phyloP scores from a whole-genome alignment of 305 asterid genomes.

The Fraxinus greggii region DNA sequence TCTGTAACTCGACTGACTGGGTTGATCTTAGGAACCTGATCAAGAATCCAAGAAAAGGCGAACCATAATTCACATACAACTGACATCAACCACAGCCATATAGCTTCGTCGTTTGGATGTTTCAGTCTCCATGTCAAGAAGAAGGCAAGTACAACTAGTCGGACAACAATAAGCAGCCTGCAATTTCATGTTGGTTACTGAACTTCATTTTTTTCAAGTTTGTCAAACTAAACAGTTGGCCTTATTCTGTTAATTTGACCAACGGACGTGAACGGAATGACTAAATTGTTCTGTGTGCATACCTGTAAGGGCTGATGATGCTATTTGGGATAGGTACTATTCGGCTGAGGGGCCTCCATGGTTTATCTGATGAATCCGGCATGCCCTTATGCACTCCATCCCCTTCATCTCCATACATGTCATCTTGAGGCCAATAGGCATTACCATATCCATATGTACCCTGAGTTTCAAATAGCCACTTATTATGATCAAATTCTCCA shows the following conservation, averaged over 20 bases:
- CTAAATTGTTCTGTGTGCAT: background rate
- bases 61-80: conserved; percentile 51
- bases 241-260: background rate
- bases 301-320: conserved; percentile 56
- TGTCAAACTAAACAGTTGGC: background rate
- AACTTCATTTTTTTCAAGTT: background rate
- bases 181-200: background rate
- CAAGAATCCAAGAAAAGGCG: conserved; percentile 51
- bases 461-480: conserved; percentile 52
- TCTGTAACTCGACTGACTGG: conserved; percentile 46
- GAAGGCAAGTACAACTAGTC: conserved; percentile 35
- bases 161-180: conserved; percentile 44
- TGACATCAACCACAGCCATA: conserved; percentile 54
- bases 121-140: conserved; percentile 46
- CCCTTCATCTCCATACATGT: conserved; percentile 33
- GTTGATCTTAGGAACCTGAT: conserved; percentile 40
- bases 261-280: background rate
- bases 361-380: conserved; percentile 44
- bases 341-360: conserved; percentile 56
- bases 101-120: conserved; percentile 44
- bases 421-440: conserved; percentile 57
- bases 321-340: conserved; percentile 37
- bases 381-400: conserved; percentile 22
- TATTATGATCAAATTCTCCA: conserved; percentile 55
- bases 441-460: conserved; percentile 56